Conservation (phyloP, 305 asterid genomes). For the Plantago coronopus region DNA sequence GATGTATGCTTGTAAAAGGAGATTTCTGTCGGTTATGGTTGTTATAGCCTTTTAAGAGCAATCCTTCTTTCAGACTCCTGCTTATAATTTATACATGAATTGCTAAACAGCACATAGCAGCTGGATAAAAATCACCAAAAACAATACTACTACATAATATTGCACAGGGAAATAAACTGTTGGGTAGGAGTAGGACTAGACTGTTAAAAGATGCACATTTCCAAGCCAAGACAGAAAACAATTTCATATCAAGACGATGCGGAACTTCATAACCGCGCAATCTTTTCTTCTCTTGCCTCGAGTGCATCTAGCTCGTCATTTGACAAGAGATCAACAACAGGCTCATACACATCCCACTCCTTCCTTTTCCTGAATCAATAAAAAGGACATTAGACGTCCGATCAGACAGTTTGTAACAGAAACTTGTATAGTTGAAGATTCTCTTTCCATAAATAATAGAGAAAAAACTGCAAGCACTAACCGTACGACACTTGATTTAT, state of each 20-base stretch:
- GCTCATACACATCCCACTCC: constrained; percentile 82
- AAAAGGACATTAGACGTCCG: neutral
- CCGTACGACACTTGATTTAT: constrained; percentile 75
- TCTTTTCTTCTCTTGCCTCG: constrained; percentile 81
- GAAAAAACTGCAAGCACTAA: constrained; percentile 24
- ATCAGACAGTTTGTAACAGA: too few species aligned
- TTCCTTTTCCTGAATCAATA: constrained; percentile 64
- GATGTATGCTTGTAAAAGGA: too few species aligned
- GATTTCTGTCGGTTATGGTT: too few species aligned
- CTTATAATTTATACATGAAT: too few species aligned
- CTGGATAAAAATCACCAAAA: neutral
- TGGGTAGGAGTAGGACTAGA: neutral
- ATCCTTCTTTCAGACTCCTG: too few species aligned
- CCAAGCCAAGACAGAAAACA: neutral
- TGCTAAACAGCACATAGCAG: neutral
- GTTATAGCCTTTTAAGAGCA: too few species aligned
- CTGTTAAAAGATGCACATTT: neutral
- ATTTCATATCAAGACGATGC: neutral
- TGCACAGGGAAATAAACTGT: neutral
- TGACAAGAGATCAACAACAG: constrained; percentile 72
- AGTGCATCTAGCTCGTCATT: constrained; percentile 79
- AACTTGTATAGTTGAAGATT: too few species aligned
- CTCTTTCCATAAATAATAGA: neutral
- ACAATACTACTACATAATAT: too few species aligned
- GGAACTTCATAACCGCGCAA: constrained; percentile 29